phyloP scores from a whole-genome alignment of 257 asterid species.

The Cruciata laevipes region DNA sequence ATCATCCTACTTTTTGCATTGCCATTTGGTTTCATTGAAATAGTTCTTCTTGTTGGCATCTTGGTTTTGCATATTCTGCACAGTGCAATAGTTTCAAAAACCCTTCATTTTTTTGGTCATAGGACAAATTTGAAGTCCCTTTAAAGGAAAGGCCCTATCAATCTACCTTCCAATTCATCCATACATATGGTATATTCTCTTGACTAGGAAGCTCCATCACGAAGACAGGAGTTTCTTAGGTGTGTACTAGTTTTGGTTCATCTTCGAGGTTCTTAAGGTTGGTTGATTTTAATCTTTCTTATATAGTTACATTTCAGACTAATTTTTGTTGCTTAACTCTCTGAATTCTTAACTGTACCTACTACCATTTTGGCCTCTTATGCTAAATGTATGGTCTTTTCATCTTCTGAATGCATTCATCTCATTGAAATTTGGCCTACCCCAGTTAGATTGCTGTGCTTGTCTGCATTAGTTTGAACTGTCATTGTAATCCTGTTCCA shows the following conservation, averaged over 20 bases:
- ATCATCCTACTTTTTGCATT: constrained; percentile 36
- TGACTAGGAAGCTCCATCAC: constrained; percentile 8
- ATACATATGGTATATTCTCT: constrained; percentile 11
- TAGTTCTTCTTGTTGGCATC: constrained; percentile 25
- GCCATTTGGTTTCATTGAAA: constrained; percentile 27
- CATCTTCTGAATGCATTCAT: not conserved
- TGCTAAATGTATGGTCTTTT: constrained; percentile 3
- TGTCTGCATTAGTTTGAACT: not conserved
- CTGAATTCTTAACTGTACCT: not conserved
- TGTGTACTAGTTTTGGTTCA: not conserved
- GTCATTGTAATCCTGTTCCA: not conserved
- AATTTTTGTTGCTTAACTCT: not conserved
- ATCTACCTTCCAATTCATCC: constrained; percentile 8
- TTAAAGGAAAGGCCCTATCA: not conserved
- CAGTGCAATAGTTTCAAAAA: constrained; percentile 16
- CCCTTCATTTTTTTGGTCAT: constrained; percentile 8
- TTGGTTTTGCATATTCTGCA: constrained; percentile 40
- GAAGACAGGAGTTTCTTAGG: constrained; percentile 2
- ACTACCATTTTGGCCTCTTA: not conserved
- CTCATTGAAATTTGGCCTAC: not conserved
- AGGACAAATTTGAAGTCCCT: constrained; percentile 2
- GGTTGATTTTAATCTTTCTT: not conserved
- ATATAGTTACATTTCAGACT: not conserved
- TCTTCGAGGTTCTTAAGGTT: constrained; percentile 6
- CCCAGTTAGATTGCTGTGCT: not conserved